Conservation (phyloP, 192 early-diverging fungal genomes). For the Coemansia sp. region DNA sequence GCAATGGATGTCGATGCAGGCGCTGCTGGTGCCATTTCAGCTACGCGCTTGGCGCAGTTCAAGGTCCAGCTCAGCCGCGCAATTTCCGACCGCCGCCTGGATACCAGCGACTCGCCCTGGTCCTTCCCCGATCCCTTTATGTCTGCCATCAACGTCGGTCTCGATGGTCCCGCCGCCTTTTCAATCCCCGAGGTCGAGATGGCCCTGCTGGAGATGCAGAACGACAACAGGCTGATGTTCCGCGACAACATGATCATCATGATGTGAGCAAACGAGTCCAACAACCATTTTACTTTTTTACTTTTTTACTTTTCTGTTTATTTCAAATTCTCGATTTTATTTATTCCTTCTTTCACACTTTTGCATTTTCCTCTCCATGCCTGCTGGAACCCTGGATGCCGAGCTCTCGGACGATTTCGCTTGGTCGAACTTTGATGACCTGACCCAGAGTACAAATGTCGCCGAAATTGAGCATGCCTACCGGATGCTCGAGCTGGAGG, state of each 20-base stretch:
- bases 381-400: conserved; percentile 13
- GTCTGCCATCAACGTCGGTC: conserved; percentile 58
- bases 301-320: not conserved
- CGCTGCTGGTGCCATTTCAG: conserved; percentile 11
- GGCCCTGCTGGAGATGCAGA: conserved; percentile 63
- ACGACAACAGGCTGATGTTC: conserved; percentile 74
- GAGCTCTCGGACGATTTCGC: conserved; percentile 20
- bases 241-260: conserved; percentile 65
- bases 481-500: conserved; percentile 46
- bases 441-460: conserved; percentile 19
- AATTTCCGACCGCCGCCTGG: conserved; percentile 50
- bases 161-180: conserved; percentile 51
- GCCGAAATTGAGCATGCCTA: conserved; percentile 40
- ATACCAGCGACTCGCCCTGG: conserved; percentile 50
- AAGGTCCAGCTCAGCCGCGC: conserved; percentile 53
- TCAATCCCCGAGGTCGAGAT: conserved; percentile 60
- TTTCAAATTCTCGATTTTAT: not conserved
- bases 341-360: not conserved
- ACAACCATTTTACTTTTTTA: not conserved
- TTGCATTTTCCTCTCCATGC: not conserved
- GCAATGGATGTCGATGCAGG: conserved; percentile 20
- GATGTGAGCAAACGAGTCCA: conserved; percentile 51
- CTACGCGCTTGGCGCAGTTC: conserved; percentile 48
- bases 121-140: conserved; percentile 60
- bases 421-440: conserved; percentile 21